These are phyloP conservation scores for Debaryomycetaceae sp. DNA, from an alignment of 1,139 yeast genomes.

Conservation along the genomic window DNA sequence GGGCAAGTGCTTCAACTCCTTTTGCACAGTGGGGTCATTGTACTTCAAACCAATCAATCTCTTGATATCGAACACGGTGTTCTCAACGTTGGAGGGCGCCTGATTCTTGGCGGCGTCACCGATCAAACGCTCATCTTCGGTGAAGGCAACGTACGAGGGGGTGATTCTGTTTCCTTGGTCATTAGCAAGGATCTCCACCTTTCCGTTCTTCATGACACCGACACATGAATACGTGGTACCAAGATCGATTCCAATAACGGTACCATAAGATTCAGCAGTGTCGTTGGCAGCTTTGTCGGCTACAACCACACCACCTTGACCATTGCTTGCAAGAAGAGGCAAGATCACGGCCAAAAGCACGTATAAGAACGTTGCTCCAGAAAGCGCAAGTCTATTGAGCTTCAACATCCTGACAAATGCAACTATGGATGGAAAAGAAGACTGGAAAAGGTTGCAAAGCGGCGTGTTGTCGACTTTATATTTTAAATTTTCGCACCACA, in stretches of 20 bases:
- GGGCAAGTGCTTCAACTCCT: slow-evolving; percentile 80
- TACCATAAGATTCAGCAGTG: slow-evolving; percentile 61
- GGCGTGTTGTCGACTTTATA: slow-evolving; percentile 4
- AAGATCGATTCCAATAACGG: slow-evolving; percentile 82
- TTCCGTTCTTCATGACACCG: slow-evolving; percentile 88
- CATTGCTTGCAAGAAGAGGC: slow-evolving; percentile 52
- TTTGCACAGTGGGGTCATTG: slow-evolving; percentile 72
- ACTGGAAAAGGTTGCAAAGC: slow-evolving; percentile 2
- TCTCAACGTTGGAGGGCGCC: slow-evolving; percentile 74
- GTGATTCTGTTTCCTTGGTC: slow-evolving; percentile 96
- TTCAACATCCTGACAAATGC: too few species aligned
- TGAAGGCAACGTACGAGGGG: slow-evolving; percentile 85
- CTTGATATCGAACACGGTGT: slow-evolving; percentile 82
- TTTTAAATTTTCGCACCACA: too few species aligned
- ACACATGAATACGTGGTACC: slow-evolving; percentile 92
- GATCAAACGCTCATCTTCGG: slow-evolving; percentile 79
- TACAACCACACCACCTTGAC: slow-evolving; percentile 22
- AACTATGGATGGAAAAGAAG: slow-evolving; percentile 2
- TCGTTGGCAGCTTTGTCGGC: slow-evolving; percentile 34
- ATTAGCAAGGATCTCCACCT: slow-evolving; percentile 88
- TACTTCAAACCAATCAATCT: slow-evolving; percentile 81
- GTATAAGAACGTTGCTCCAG: slow-evolving; percentile 53
- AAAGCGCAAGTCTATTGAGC: slow-evolving; percentile 37
- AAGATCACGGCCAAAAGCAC: slow-evolving; percentile 53
- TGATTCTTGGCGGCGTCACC: slow-evolving; percentile 97